Base-by-base conservation (phyloP, 139 green algal species). In the Picochlorum sp. region DNA sequence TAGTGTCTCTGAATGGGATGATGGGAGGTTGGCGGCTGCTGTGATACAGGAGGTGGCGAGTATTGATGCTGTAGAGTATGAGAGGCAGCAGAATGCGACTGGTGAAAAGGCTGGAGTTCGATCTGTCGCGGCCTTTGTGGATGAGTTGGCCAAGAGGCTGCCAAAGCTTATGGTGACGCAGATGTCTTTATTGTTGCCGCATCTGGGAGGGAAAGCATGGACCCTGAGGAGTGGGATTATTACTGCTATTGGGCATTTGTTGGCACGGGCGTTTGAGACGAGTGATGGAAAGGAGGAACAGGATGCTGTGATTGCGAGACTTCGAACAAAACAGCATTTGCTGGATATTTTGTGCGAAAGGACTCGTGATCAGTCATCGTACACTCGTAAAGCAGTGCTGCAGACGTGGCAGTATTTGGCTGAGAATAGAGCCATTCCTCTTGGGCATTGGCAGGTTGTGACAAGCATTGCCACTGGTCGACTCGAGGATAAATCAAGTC, bases 401-500 rank as follows among this genome's bases (percentile, higher is more conserved):
- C 73, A 88, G 56, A 85, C 84, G 4, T 95, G 89, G 89, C 71
- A 62, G 16, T 70, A 72, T 51, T 80, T 96, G 54, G 87, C 82
- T 4, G 82, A 87, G 61, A 47, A 75, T 62, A 49, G 63, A 61
- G 62, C 65, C 28, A 50, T 85, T 3, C 74, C 74, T 18, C 38
- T 85, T 32, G 80, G 82, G 37, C 81, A 90, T 74, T 91, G 80
- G 84, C 61, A 80, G 38, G 30, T 61, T 28, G 86, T 94, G 23
- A 78, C 80, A 2, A 44, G 80, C 62, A 72, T 94, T 16, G 87
- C 76, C 13, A 61, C 68, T 77, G 80, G 80, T 2, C 79, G 90
- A n/a, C 76, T 97, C 58, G 72, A 91, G 63, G 90, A 97, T 72
- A 92, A 90, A 68, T 73, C 79, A 15, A 52, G 73, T 9, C 52